These are phyloP conservation scores for Rhynchospora tenuis DNA, from an alignment of 176 grass and related monocot genomes.

Conservation along the genomic window DNA sequence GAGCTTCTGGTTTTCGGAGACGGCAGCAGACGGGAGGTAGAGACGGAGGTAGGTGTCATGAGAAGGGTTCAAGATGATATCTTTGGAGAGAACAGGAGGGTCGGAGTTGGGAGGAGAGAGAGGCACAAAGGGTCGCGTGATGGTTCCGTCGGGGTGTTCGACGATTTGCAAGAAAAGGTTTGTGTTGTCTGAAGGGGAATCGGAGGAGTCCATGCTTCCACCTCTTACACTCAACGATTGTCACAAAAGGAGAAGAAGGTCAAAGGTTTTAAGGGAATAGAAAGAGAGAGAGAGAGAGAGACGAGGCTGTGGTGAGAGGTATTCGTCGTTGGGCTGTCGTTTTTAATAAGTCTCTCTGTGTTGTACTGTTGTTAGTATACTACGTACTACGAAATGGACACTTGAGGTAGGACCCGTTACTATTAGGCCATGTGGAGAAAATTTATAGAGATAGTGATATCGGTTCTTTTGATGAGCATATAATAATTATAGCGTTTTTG, in stretches of 20 bases:
- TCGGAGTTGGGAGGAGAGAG: neutral
- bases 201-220: neutral
- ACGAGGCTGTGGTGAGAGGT: too few species aligned
- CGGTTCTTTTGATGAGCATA: too few species aligned
- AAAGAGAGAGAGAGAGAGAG: too few species aligned
- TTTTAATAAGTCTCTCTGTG: too few species aligned
- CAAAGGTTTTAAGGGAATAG: neutral
- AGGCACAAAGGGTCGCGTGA: constrained; percentile 61
- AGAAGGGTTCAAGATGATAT: constrained; percentile 52
- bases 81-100: constrained; percentile 42
- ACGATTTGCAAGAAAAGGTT: constrained; percentile 70
- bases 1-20: constrained; percentile 17
- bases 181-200: neutral
- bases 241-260: neutral
- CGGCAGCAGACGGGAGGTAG: constrained; percentile 32
- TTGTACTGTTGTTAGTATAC: too few species aligned
- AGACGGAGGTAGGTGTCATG: constrained; percentile 54
- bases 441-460: too few species aligned
- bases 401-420: too few species aligned
- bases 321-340: too few species aligned
- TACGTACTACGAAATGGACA: too few species aligned
- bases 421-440: too few species aligned
- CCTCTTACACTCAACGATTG: neutral
- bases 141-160: constrained; percentile 55
- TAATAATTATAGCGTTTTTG: too few species aligned